Conservation (phyloP, 208 protist genomes). For the Histomonas meleagridis region DNA sequence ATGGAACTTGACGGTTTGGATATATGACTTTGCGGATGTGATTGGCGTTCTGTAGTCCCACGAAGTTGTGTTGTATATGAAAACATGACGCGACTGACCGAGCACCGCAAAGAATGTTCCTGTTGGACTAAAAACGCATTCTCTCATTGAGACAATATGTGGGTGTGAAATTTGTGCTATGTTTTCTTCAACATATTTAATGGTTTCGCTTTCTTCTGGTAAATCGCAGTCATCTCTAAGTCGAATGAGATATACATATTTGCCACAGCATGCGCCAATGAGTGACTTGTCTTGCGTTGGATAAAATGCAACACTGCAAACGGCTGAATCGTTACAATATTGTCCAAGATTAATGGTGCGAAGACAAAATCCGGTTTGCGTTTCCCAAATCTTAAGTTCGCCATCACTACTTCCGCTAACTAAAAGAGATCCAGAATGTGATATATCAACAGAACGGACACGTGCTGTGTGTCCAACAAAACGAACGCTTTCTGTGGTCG, state of each 20-base stretch:
- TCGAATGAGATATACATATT: neutral
- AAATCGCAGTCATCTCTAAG: neutral
- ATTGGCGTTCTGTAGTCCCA: conserved; percentile 52
- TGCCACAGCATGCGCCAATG: neutral
- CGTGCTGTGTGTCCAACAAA: conserved; percentile 30
- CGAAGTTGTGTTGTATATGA: conserved; percentile 64
- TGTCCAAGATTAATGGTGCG: conserved; percentile 60
- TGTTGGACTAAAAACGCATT: conserved; percentile 62
- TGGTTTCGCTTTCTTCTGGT: neutral
- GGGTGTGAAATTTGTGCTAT: neutral
- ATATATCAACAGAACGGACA: conserved; percentile 1
- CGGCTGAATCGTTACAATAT: neutral
- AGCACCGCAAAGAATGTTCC: conserved; percentile 53
- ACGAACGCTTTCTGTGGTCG: conserved; percentile 61
- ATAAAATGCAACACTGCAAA: neutral
- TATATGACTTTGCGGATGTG: conserved; percentile 44
- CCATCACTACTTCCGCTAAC: conserved; percentile 64
- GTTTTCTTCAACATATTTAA: neutral
- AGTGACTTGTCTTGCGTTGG: conserved; percentile 14
- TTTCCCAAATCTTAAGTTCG: conserved; percentile 86
- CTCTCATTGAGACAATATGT: conserved; percentile 30
- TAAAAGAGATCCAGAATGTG: neutral
- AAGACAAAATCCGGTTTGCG: conserved; percentile 80
- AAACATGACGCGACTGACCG: conserved; percentile 47
- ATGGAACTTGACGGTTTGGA: conserved; percentile 72